Conservation (phyloP, 2,329 filamentous ascomycete species). For the Capronia epimyces region DNA sequence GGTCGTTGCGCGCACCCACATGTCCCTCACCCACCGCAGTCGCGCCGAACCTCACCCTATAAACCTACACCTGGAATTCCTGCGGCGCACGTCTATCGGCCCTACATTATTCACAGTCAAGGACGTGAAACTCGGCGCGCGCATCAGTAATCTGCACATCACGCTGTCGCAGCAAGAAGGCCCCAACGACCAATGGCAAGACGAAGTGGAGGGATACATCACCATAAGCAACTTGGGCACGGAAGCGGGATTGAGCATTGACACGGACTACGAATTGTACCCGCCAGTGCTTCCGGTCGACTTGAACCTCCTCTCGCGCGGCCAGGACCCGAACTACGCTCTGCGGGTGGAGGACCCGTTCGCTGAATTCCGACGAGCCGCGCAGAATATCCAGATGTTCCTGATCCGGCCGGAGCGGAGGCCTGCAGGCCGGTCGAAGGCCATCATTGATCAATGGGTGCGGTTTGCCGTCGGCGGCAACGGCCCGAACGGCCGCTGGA, state of each 20-base stretch:
- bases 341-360: conserved; percentile 35
- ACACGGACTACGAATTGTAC: conserved; percentile 50
- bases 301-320: conserved; percentile 31
- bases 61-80: conserved; percentile 60
- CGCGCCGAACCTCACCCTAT: conserved; percentile 55
- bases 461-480: conserved; percentile 46
- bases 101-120: conserved; percentile 53
- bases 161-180: conserved; percentile 44
- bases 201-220: conserved; percentile 57
- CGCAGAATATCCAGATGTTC: conserved; percentile 48
- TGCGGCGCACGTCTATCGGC: conserved; percentile 57
- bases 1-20: conserved; percentile 54
- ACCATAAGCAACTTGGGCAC: conserved; percentile 58
- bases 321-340: conserved; percentile 43
- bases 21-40: conserved; percentile 48
- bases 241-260: conserved; percentile 54
- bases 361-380: conserved; percentile 44
- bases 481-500: conserved; percentile 47
- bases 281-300: conserved; percentile 36
- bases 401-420: conserved; percentile 47
- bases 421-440: conserved; percentile 30
- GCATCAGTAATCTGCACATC: conserved; percentile 60
- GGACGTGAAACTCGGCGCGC: conserved; percentile 60
- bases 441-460: conserved; percentile 60
- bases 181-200: conserved; percentile 30